Percentiles rank a stretch among this genome's conserved stretches.
phyloP scores from a whole-genome alignment of 2,329 filamentous ascomycete species.

The Truncatella angustata region DNA sequence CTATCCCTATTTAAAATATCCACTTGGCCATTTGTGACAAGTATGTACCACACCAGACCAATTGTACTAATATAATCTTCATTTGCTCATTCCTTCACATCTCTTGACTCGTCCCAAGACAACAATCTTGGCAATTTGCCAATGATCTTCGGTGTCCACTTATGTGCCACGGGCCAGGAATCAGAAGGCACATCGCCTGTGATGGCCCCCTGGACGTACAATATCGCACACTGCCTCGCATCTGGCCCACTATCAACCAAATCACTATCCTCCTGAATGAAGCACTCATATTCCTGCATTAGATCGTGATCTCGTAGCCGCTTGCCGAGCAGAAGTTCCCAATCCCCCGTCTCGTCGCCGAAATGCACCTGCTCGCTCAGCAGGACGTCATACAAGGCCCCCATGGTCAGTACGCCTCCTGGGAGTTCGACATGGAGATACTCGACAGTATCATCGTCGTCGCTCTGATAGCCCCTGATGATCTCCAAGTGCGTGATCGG shows the following conservation, averaged over 20 bases:
- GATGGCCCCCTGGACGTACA: slow-evolving; percentile 18
- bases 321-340: slow-evolving; percentile 19
- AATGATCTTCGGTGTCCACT: not conserved
- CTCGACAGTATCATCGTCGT: slow-evolving; percentile 14
- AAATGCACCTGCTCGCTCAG: slow-evolving; percentile 13
- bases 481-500: slow-evolving; percentile 20
- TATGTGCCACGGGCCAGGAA: not conserved
- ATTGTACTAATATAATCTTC: no score
- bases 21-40: no score
- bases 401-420: slow-evolving; percentile 18
- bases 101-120: not conserved
- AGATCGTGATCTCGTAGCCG: slow-evolving; percentile 18
- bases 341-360: slow-evolving; percentile 17
- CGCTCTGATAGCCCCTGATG: not conserved
- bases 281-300: slow-evolving; percentile 18
- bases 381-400: slow-evolving; percentile 20
- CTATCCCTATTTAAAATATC: no score
- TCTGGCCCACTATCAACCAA: slow-evolving; percentile 16
- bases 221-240: slow-evolving; percentile 18
- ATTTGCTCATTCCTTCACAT: not conserved
- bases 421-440: slow-evolving; percentile 21
- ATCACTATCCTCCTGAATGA: slow-evolving; percentile 17
- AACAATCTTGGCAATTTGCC: not conserved
- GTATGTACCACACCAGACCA: not conserved
- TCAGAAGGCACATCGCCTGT: not conserved